phyloP scores from a whole-genome alignment of 2,329 filamentous ascomycete species.

The Ascocoryne sarcoides region DNA sequence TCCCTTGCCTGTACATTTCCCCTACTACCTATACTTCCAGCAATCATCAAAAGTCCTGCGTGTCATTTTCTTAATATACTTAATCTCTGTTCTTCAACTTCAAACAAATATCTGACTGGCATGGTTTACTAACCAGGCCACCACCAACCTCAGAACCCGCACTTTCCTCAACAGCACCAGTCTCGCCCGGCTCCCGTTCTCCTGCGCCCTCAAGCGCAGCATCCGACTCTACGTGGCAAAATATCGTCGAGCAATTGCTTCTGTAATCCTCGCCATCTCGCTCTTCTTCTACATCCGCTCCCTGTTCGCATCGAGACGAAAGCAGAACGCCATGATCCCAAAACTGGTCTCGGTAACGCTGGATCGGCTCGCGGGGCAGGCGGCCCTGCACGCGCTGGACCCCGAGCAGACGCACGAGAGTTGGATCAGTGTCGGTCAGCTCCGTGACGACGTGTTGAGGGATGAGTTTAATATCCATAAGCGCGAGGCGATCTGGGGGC shows the following conservation, averaged over 20 bases:
- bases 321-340: constrained; percentile 61
- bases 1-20: background rate
- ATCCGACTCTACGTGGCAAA: constrained; percentile 72
- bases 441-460: constrained; percentile 83
- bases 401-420: constrained; percentile 58
- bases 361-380: constrained; percentile 73
- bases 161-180: constrained; percentile 71
- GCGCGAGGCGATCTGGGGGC: constrained; percentile 75
- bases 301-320: constrained; percentile 52
- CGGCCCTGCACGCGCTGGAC: constrained; percentile 63
- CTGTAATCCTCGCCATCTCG: constrained; percentile 44
- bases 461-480: constrained; percentile 69
- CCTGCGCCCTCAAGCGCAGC: constrained; percentile 70
- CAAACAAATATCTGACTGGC: constrained; percentile 38
- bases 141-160: constrained; percentile 62
- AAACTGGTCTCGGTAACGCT: constrained; percentile 77
- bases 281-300: constrained; percentile 54
- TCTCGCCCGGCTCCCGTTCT: constrained; percentile 84
- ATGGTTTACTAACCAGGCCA: constrained; percentile 75
- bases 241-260: constrained; percentile 78
- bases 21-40: background rate
- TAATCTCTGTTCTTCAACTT: constrained; percentile 5
- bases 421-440: constrained; percentile 78
- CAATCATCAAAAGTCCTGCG: background rate
- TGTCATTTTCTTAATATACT: background rate